These are phyloP conservation scores for Heracleum sosnowskyi DNA, from an alignment of 129 eudicot genomes.

Conservation along the genomic window DNA sequence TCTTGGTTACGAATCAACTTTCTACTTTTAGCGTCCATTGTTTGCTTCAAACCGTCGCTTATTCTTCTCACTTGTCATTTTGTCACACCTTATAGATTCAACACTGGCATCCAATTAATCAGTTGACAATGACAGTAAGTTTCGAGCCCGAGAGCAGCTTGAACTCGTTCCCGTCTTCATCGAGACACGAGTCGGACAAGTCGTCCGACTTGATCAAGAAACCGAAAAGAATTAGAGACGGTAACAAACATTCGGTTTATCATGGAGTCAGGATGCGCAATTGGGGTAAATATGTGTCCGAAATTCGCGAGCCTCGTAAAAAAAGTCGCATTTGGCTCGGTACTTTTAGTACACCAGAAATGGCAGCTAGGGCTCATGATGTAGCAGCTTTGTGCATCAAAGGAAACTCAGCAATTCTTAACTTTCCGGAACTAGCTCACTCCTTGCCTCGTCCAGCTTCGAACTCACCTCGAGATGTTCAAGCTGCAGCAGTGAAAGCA, in stretches of 20 bases:
- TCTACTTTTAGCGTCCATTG: neutral
- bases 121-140: neutral
- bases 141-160: conserved; percentile 6
- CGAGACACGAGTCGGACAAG: neutral
- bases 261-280: conserved; percentile 81
- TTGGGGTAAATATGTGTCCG: conserved; percentile 99
- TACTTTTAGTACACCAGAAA: conserved; percentile 75
- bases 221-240: conserved; percentile 35
- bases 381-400: conserved; percentile 88
- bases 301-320: conserved; percentile 86
- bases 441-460: conserved; percentile 63
- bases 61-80: no score
- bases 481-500: conserved; percentile 83
- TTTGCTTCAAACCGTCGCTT: neutral
- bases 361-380: conserved; percentile 99
- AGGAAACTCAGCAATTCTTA: conserved; percentile 72
- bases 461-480: conserved; percentile 60
- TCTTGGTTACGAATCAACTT: neutral
- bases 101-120: neutral
- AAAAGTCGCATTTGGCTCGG: conserved; percentile 95
- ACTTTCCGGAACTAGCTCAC: conserved; percentile 65
- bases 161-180: conserved; percentile 12
- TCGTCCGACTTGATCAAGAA: conserved; percentile 17
- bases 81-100: no score
- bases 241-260: conserved; percentile 62